Evolutionary conservation across 2,329 filamentous ascomycete genomes (phyloP), one percentile per base, ranked within the genome.

Genomic region (Orbilia brochopaga): DNA sequence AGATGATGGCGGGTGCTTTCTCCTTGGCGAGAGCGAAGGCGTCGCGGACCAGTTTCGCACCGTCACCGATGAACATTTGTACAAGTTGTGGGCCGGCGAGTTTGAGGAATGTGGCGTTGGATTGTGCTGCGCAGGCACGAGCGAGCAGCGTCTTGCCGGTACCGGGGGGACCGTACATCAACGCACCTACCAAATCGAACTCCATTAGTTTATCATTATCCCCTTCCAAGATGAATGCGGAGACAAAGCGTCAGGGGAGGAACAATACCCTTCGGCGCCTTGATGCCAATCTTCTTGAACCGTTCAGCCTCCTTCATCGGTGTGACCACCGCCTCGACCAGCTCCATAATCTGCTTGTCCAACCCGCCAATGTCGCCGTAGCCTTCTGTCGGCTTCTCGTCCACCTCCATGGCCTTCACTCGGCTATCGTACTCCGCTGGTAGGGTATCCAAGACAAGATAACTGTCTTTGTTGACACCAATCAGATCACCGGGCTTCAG

Each of bases 221-320:
- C n/a, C n/a, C n/a, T n/a, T n/a, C n/a, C n/a, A n/a, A 17, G 10
- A 64, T 11, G 51, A 37, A 42, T 15, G 44, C n/a, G 13, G 17
- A 6, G 30, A 44, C 35, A n/a, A n/a, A 53, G 21, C 8, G 27
- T 19, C 11, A 17, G 46, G 15, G 66, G 37, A 54, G 30, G 56
- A 37, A 62, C 77, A 82, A 73, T 86, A 97, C 94, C 94, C 83
- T 99, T 99, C 13, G 94, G 94, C 44, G 94, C 93, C 83, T 99
- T 99, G 84, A 99, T 99, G 76, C 94, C 94, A 78, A 99, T 97
- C 85, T 97, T 97, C 86, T 97, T 97, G 84, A 99, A 99, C 19
- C 93, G 87, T 77, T 99, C 95, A 1, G 94, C 92, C 82, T 99
- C 93, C 85, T 97, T 97, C 94, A 99, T 99, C 1, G 94, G 94